Base-by-base conservation (phyloP, 352 stramenopile genomes). In the Phytophthora meadii region DNA sequence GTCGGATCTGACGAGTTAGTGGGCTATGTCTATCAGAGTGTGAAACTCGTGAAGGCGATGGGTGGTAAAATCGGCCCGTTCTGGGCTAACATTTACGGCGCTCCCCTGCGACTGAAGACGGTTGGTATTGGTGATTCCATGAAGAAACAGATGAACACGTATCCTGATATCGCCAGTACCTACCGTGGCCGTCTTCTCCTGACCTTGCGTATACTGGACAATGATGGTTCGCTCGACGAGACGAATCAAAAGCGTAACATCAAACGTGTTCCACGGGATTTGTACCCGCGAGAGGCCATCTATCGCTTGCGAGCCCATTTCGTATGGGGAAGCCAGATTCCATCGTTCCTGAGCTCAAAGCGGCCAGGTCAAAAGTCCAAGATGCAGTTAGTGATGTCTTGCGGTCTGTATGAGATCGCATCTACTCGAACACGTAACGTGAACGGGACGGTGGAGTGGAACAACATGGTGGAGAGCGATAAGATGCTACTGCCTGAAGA, bases 111-210 rank as follows among this genome's bases (percentile, higher is more conserved):
- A 28, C 55, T 82, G 5, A 90, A 87, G 64, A 74, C 77, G 25
- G 75, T 89, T 14, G 81, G 74, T 4, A 72, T 91, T 30, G 76
- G 83, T 4, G 77, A 86, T 47, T 80, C 75, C 8, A 76, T 88
- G 46, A 87, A 91, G 59, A 88, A 88, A 28, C 82, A 92, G 50
- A 97, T 97, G 91, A 97, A 96, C 61, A 85, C 70, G 34, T 90
- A 87, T 42, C 89, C 90, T 0, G 79, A 94, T 19, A 83, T 90
- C 42, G 89, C 82, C 10, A 94, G 82, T 12, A 93, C 85, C 1
- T 97, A 96, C 52, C 84, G 89, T 45, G 90, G 90, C 2, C 82
- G 88, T 4, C 62, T 97, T 14, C 68, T 97, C 24, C 71, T 97
- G 40, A 89, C 68, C n/a, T 69, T 92, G 34, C 70, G 79, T 14